Base-by-base conservation (phyloP, 108 stramenopile species). In the Cyclotella baltica region DNA sequence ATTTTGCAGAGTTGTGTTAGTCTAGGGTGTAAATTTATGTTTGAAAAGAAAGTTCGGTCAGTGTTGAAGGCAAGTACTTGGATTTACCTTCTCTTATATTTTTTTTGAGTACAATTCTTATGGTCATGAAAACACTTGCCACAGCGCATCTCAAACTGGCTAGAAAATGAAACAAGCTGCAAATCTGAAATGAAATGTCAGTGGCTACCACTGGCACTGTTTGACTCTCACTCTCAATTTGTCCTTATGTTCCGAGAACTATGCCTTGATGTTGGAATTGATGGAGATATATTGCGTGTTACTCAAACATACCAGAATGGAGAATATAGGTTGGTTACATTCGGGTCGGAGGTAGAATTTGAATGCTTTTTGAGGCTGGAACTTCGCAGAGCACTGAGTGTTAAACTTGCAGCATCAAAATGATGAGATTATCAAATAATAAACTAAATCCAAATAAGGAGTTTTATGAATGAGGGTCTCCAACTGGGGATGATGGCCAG, bases 121-220 rank as follows among this genome's bases (percentile, higher is more conserved):
- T 27, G 3, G 10, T n/a, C 11, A 52, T 52, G n/a, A 19, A 4
- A 52, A n/a, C 51, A 43, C 13, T 43, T 13, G 13, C 15, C 47
- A 55, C 28, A 84, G 72, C 58, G 82, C 8, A 64, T 87, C 11
- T 75, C 78, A 22, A 18, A 62, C 30, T 92, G 89, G 89, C 73
- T 89, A 16, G 70, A 71, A 29, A n/a, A 38, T 9, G 64, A 82
- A 51, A 69, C 62, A 58, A 57, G 75, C 15, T 67, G 83, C 53
- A 40, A 67, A 19, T 72, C 69, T 15, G 63, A 68, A 62, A 52
- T 95, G 20, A 46, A 28, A 16, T 74, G 88, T 13, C 90, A 90
- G 52, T 95, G 94, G 94, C 71, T 93, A 23, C 75, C 91, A 19
- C 46, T 92, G 57, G 88, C 91, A 29, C 62, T 91, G n/a, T 95